Evolutionary conservation across 2,329 filamentous ascomycete species (phyloP).

Genomic region (Colletotrichum acutatum): DNA sequence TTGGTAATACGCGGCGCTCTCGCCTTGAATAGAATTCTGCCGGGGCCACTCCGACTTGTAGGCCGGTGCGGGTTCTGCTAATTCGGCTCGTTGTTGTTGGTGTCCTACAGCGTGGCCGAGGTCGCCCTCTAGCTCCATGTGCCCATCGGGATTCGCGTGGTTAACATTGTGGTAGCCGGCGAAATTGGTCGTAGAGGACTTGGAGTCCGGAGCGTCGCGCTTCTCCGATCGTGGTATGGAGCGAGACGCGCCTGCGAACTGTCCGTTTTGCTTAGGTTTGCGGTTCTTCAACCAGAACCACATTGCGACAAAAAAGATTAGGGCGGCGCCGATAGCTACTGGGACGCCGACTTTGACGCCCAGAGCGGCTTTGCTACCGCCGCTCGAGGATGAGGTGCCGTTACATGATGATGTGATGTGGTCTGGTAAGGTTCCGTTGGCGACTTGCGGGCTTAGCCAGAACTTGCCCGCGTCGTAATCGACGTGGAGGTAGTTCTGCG

Average conservation of each 20-base stretch:
- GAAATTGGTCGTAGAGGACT: slow-evolving; percentile 25
- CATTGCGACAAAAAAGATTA: slow-evolving; percentile 2
- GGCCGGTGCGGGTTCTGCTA: slow-evolving; percentile 18
- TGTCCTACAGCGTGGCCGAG: neutral
- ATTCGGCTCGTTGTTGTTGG: slow-evolving; percentile 8
- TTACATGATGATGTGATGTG: slow-evolving; percentile 27
- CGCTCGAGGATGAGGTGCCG: neutral
- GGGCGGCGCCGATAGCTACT: slow-evolving; percentile 13
- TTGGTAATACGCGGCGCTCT: slow-evolving; percentile 15
- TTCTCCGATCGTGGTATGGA: slow-evolving; percentile 29
- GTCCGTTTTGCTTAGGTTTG: neutral
- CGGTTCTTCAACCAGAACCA: slow-evolving; percentile 31
- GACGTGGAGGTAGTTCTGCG: slow-evolving; percentile 36
- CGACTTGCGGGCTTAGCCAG: slow-evolving; percentile 35
- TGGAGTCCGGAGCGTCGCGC: slow-evolving; percentile 30
- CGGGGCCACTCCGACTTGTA: slow-evolving; percentile 31
- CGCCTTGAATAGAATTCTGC: slow-evolving; percentile 24
- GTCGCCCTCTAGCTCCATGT: slow-evolving; percentile 32
- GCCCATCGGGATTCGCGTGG: slow-evolving; percentile 6
- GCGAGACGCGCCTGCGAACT: neutral
- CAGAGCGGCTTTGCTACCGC: neutral
- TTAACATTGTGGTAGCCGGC: slow-evolving; percentile 12
- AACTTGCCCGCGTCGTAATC: slow-evolving; percentile 33
- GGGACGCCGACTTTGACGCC: slow-evolving; percentile 25
- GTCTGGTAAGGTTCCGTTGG: slow-evolving; percentile 26